Evolutionary conservation across 2,329 filamentous ascomycete species (phyloP).

Genomic region (Colletotrichum costaricense): DNA sequence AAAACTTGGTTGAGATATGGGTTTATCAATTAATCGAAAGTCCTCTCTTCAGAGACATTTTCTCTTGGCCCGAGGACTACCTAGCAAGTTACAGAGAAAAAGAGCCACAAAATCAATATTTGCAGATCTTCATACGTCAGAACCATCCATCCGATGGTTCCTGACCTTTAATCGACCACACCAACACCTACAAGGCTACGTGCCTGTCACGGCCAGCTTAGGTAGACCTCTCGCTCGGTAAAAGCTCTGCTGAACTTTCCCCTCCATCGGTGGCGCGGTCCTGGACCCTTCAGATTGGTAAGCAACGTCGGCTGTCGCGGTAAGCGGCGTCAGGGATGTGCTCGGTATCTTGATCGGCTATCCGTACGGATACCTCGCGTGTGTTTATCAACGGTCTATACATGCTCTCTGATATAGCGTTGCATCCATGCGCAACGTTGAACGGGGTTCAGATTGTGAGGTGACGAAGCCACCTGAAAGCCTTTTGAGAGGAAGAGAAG

Average conservation of each 20-base stretch:
- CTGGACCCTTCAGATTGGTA: constrained; percentile 4
- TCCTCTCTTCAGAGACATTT: not conserved
- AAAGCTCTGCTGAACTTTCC: not conserved
- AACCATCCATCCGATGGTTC: not conserved
- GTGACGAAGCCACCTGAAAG: not conserved
- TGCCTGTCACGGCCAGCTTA: too few relatives aligned
- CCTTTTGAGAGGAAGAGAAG: not conserved
- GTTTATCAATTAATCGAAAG: not conserved
- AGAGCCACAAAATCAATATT: not conserved
- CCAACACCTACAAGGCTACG: not conserved
- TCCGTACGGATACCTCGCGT: not conserved
- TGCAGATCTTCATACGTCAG: constrained; percentile 19
- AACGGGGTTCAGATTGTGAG: not conserved
- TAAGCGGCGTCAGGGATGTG: not conserved
- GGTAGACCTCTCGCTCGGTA: not conserved
- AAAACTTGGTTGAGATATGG: constrained; percentile 15
- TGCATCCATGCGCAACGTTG: not conserved
- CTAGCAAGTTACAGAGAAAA: too few relatives aligned
- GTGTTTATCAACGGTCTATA: not conserved
- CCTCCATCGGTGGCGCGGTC: not conserved
- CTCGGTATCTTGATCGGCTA: constrained; percentile 5
- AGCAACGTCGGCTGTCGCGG: constrained; percentile 17
- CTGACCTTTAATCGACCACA: not conserved
- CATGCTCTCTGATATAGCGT: not conserved
- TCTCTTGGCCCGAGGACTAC: constrained; percentile 3